Conservation (phyloP, 495 filamentous ascomycete species). For the Penicillium nucicola region DNA sequence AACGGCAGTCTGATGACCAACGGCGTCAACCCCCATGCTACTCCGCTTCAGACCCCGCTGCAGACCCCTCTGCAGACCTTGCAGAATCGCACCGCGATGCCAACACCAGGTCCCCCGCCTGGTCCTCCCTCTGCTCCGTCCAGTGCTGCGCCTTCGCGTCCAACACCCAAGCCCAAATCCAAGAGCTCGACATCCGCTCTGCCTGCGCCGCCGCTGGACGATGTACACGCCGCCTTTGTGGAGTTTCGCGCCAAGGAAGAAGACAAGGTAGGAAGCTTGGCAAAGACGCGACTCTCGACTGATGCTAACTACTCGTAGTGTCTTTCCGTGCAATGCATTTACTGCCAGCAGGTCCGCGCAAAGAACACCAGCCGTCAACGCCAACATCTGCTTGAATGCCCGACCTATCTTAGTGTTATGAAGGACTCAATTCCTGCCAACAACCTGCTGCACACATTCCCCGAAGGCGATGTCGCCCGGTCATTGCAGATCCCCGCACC, state of each 20-base stretch:
- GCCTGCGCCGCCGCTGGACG: slow-evolving; percentile 47
- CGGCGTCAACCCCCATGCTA: slow-evolving; percentile 44
- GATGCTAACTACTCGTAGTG: slow-evolving; percentile 32
- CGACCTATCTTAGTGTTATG: slow-evolving; percentile 55
- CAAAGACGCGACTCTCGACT: not conserved
- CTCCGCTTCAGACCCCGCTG: slow-evolving; percentile 43
- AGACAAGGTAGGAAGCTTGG: slow-evolving; percentile 44
- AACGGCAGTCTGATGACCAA: slow-evolving; percentile 45
- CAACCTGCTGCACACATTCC: slow-evolving; percentile 54
- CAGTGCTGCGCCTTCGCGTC: slow-evolving; percentile 29
- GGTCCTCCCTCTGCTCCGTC: slow-evolving; percentile 29
- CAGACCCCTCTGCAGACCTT: slow-evolving; percentile 44
- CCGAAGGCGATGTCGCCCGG: slow-evolving; percentile 51
- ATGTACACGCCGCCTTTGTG: slow-evolving; percentile 54
- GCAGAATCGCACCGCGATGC: slow-evolving; percentile 36
- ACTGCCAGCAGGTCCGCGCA: slow-evolving; percentile 55
- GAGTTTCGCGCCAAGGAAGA: slow-evolving; percentile 58
- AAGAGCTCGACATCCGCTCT: slow-evolving; percentile 37
- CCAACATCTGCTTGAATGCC: slow-evolving; percentile 53
- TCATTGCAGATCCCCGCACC: slow-evolving; percentile 55
- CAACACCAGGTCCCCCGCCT: slow-evolving; percentile 33
- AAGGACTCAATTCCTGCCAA: slow-evolving; percentile 58
- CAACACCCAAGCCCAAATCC: slow-evolving; percentile 43
- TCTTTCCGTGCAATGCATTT: slow-evolving; percentile 56
- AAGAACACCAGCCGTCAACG: slow-evolving; percentile 57